Base-by-base conservation (phyloP, 2,329 filamentous ascomycete genomes). In the Fusarium sp. region DNA sequence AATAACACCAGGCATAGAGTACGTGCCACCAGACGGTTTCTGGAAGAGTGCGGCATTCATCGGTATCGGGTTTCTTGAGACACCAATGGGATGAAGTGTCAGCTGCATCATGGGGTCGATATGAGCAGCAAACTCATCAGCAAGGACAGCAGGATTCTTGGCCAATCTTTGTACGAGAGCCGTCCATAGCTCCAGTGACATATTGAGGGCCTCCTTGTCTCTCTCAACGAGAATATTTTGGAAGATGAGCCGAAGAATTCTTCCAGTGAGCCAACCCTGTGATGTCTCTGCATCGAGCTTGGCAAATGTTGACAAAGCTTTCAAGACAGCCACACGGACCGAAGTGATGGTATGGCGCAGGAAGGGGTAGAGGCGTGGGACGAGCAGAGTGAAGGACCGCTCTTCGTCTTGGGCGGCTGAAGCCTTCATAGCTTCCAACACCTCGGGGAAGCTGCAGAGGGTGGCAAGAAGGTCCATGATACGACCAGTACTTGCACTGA, bases 381-480 rank as follows among this genome's bases (percentile, higher is more conserved):
- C 96, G 35, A 99, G 88, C 72, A 97, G 91, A 5, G 94, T 94
- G 81, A 99, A 99, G 1, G 96, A 98, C 65, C 96, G 93, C 76
- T 95, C 93, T 14, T 94, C 90, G 79, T 98, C 94, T 78, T 93
- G 88, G 9, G 91, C 91, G 9, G 96, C 96, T 65, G 97, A 98
- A 33, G 87, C 86, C 84, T 97, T 97, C 97, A 99, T 99, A 16
- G 96, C 94, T 70, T 96, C 92, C 35, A 99, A 85, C 9, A 98
- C 96, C 84, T 98, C 91, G 1, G 94, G 94, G 85, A 98, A 99
- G 73, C 95, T 93, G 85, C 97, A 99, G 2, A 99, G 90, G 69
- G 97, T 98, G 16, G 97, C 97, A 20, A 99, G 88, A 45, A 99
- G 89, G 82, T 99, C 97, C 97, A 99, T 99, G 64, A 99, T 97